These are phyloP conservation scores for Yamadazyma sp. DNA, from an alignment of 1,139 yeast species.

Conservation along the genomic window DNA sequence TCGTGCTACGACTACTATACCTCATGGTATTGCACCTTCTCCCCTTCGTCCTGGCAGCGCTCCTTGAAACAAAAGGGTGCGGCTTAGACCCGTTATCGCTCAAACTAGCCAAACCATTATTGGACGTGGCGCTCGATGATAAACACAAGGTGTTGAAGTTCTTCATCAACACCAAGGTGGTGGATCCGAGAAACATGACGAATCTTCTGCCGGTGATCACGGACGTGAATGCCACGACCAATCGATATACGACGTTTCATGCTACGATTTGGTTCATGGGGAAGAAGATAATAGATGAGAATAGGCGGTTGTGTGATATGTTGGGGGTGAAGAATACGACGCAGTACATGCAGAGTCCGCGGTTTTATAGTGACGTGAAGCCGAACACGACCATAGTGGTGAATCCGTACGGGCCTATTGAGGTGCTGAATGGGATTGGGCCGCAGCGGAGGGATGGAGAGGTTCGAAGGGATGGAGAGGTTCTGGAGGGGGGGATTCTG, in stretches of 20 bases:
- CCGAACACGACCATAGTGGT: slow-evolving; percentile 12
- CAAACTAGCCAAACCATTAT: slow-evolving; percentile 31
- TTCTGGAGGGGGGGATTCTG: not conserved
- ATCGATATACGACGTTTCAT: slow-evolving; percentile 49
- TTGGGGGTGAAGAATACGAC: slow-evolving; percentile 41
- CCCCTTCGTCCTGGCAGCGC: slow-evolving; percentile 17
- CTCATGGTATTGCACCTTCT: slow-evolving; percentile 6
- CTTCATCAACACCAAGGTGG: slow-evolving; percentile 37
- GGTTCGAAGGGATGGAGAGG: not conserved
- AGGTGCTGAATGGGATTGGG: slow-evolving; percentile 1
- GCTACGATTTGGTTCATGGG: slow-evolving; percentile 49
- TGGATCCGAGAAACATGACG: slow-evolving; percentile 75
- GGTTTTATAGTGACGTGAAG: slow-evolving; percentile 8
- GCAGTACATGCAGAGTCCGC: slow-evolving; percentile 13
- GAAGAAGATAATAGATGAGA: slow-evolving; percentile 35
- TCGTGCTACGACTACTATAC: not conserved
- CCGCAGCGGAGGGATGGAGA: not conserved
- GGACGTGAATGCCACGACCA: slow-evolving; percentile 47
- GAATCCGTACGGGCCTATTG: slow-evolving; percentile 12
- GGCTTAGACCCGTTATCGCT: not conserved
- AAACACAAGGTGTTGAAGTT: slow-evolving; percentile 34
- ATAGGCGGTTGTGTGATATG: slow-evolving; percentile 47
- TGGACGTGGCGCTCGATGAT: slow-evolving; percentile 43
- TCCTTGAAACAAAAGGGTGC: slow-evolving; percentile 13
- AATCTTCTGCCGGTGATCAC: slow-evolving; percentile 22